Evolutionary conservation across 805 yeast genomes (phyloP).

Genomic region (Kluyveromyces starmeri): DNA sequence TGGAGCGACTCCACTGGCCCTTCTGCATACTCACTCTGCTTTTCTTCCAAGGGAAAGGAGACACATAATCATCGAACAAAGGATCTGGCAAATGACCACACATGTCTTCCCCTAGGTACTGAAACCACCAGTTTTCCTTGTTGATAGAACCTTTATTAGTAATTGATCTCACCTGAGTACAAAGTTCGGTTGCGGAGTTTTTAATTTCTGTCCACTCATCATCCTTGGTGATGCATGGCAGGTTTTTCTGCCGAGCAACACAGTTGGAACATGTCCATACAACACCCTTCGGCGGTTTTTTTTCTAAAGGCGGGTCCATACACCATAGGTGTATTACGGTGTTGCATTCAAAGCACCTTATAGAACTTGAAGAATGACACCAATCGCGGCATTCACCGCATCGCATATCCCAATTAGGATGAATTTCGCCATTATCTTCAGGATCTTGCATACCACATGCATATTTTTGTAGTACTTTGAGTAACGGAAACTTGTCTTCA

Average conservation of each 20-base stretch:
- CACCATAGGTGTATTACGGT: constrained; percentile 71
- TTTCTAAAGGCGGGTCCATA: constrained; percentile 71
- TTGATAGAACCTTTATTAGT: no score
- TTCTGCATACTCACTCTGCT: constrained; percentile 9
- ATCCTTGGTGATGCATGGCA: not conserved
- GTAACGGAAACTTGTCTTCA: constrained; percentile 38
- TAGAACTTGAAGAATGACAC: constrained; percentile 67
- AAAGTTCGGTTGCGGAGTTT: no score
- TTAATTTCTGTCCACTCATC: not conserved
- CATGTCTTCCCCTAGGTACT: constrained; percentile 23
- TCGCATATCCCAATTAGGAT: constrained; percentile 8
- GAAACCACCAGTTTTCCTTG: constrained; percentile 21
- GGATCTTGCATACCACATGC: constrained; percentile 9
- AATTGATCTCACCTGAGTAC: no score
- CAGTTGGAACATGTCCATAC: constrained; percentile 87
- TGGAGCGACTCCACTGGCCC: constrained; percentile 26
- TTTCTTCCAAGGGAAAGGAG: constrained; percentile 20
- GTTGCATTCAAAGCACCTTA: constrained; percentile 72
- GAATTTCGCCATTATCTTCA: constrained; percentile 4
- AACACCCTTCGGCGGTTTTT: constrained; percentile 78
- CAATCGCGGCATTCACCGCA: constrained; percentile 79
- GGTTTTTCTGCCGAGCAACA: constrained; percentile 37
- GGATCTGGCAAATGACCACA: constrained; percentile 17
- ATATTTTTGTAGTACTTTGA: constrained; percentile 19
- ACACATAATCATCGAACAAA: constrained; percentile 11